Evolutionary conservation across 352 stramenopile species (phyloP).

Genomic region (Lagenidium giganteum): DNA sequence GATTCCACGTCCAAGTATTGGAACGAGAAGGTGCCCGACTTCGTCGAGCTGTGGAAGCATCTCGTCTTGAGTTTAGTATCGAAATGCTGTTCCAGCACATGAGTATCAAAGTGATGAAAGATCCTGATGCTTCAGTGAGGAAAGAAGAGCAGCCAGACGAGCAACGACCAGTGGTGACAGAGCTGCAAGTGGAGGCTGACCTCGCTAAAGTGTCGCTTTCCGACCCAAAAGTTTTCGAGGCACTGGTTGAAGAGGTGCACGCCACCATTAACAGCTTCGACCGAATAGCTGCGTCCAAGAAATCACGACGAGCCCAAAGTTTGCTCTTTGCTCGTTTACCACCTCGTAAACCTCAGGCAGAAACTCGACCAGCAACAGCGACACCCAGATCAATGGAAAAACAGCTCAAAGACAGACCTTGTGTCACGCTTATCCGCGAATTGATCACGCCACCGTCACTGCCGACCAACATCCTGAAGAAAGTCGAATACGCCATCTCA

Average conservation of each 20-base stretch:
- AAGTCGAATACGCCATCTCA: slow-evolving; percentile 49
- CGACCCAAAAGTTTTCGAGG: no score
- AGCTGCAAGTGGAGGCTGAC: no score
- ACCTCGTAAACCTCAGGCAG: slow-evolving; percentile 16
- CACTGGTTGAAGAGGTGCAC: no score
- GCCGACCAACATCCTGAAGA: slow-evolving; percentile 27
- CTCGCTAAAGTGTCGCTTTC: no score
- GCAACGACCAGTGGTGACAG: no score
- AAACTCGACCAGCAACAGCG: neutral
- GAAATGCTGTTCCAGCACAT: slow-evolving; percentile 55
- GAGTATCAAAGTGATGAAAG: slow-evolving; percentile 22
- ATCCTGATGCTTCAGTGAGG: no score
- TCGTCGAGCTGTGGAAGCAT: slow-evolving; percentile 43
- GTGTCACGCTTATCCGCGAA: slow-evolving; percentile 52
- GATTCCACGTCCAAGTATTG: slow-evolving; percentile 42
- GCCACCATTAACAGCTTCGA: no score
- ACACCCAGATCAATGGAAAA: neutral
- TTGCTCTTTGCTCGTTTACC: slow-evolving; percentile 30
- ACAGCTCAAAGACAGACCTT: neutral
- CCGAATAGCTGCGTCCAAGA: no score
- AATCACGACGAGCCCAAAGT: slow-evolving; percentile 22
- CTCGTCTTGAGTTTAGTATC: slow-evolving; percentile 59
- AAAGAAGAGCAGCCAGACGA: no score
- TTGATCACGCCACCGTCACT: slow-evolving; percentile 40
- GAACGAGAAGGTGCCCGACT: slow-evolving; percentile 44